Base-by-base conservation (phyloP, 495 filamentous ascomycete species). In the Jackrogersella minutella region DNA sequence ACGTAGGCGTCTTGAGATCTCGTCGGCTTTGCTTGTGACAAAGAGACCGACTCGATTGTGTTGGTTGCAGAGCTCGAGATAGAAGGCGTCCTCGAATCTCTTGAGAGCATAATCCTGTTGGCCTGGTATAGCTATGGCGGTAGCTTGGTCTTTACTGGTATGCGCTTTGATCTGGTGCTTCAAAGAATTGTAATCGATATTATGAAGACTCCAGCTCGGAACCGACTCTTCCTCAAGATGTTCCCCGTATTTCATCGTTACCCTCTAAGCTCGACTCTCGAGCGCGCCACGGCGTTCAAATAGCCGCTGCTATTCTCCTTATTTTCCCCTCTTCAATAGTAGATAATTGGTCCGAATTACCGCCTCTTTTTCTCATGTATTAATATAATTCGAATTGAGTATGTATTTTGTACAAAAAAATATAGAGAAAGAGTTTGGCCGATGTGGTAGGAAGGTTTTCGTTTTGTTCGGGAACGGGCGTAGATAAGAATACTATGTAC, bases 131-230 rank as follows among this genome's bases (percentile, higher is more conserved):
- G 88, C 76, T 22, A 89, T 81, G 13, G 88, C 84, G n/a, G 85
- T 82, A 30, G 82, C 86, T 64, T 85, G 84, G 67, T 82, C 79
- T 34, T 78, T 79, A 16, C 86, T 87, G 0, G 90, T 92, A 70
- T 88, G 81, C 50, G 79, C 80, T 75, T 91, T 91, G 78, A 92
- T 91, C 68, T 88, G 73, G 64, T 86, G 83, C 76, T 92, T 92
- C 50, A 92, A 78, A 52, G 88, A 87, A 66, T 91, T 89, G 74
- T 92, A 92, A 75, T 91, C 89, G 72, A 92, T 83, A 74, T 92
- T 92, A 72, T 90, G 69, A 13, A 77, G 43, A 62, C 65, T 71
- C 84, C 84, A 87, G 62, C 82, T 80, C 14, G 84, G 83, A 60
- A 87, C 84, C 11, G 84, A 86, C 58, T 82, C 76, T 73, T 83